Percentiles rank a stretch among this genome's conserved stretches.
These are phyloP conservation scores for Spathaspora sp. DNA, from an alignment of 1,139 yeast genomes.

Conservation along the genomic window DNA sequence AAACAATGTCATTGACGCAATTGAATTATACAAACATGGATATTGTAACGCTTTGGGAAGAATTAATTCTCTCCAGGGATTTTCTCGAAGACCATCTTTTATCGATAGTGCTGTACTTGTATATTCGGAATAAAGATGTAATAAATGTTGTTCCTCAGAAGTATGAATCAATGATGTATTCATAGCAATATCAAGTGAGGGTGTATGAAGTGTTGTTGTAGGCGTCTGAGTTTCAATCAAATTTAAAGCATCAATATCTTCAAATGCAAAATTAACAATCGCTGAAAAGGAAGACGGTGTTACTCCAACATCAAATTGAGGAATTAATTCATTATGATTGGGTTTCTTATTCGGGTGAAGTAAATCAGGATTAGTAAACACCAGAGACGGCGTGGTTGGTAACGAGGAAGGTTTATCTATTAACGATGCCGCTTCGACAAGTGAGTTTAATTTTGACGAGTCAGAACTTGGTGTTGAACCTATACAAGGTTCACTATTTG, in stretches of 20 bases:
- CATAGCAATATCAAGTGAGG: not conserved
- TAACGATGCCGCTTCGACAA: slow-evolving; percentile 33
- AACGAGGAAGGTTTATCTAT: slow-evolving; percentile 13
- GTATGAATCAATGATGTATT: slow-evolving; percentile 4
- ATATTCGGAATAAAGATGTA: slow-evolving; percentile 39
- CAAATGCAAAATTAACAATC: slow-evolving; percentile 43
- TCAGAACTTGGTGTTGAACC: not conserved
- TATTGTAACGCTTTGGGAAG: slow-evolving; percentile 55
- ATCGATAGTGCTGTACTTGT: slow-evolving; percentile 65
- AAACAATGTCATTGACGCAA: slow-evolving; percentile 65
- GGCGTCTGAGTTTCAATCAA: slow-evolving; percentile 1
- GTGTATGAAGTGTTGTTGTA: not conserved
- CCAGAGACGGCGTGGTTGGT: slow-evolving; percentile 16
- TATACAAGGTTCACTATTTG: slow-evolving; percentile 9
- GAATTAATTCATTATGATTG: not conserved
- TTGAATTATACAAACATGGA: slow-evolving; percentile 58
- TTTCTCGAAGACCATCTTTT: slow-evolving; percentile 60
- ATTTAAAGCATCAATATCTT: slow-evolving; percentile 15
- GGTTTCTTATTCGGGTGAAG: not conserved
- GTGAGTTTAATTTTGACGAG: slow-evolving; percentile 20
- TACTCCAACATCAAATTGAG: slow-evolving; percentile 9
- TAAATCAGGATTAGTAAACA: not conserved
- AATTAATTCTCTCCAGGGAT: slow-evolving; percentile 64
- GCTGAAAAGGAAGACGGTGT: slow-evolving; percentile 46
- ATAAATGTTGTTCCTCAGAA: slow-evolving; percentile 35